Conservation (phyloP, 208 protist genomes). For the Spironucleus salmonicida region DNA sequence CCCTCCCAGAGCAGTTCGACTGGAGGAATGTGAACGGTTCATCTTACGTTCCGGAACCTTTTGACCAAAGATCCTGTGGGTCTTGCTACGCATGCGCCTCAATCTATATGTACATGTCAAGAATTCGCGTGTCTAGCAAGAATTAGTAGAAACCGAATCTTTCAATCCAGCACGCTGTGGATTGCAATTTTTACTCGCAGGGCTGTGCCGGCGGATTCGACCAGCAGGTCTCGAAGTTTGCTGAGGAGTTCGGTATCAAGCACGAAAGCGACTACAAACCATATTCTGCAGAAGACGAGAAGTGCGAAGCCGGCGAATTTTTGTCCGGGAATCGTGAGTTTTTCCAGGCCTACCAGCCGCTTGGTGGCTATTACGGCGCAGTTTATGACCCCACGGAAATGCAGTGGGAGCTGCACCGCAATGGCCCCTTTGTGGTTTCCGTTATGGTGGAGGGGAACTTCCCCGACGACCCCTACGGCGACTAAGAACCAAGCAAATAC, state of each 20-base stretch:
- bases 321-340: no score
- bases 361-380: no score
- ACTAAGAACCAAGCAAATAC: no score
- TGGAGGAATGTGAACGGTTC: background rate
- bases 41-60: background rate
- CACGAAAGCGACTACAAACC: constrained; percentile 1
- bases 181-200: constrained; percentile 4
- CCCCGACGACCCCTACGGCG: no score
- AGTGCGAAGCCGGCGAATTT: no score
- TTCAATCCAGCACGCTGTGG: background rate
- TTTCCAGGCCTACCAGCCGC: no score
- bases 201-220: background rate
- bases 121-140: background rate
- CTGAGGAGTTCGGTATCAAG: background rate
- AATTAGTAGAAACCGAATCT: background rate
- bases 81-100: background rate
- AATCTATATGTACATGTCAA: background rate
- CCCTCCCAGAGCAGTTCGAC: background rate
- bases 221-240: background rate
- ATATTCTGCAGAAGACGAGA: no score
- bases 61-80: background rate
- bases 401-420: no score
- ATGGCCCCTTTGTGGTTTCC: no score
- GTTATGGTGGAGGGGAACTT: no score
- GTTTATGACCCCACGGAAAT: no score